A percentile compares a stretch with the other conserved stretches of the same genome.
phyloP scores from a whole-genome alignment of 129 eudicot genomes.

The Flaveria robusta region DNA sequence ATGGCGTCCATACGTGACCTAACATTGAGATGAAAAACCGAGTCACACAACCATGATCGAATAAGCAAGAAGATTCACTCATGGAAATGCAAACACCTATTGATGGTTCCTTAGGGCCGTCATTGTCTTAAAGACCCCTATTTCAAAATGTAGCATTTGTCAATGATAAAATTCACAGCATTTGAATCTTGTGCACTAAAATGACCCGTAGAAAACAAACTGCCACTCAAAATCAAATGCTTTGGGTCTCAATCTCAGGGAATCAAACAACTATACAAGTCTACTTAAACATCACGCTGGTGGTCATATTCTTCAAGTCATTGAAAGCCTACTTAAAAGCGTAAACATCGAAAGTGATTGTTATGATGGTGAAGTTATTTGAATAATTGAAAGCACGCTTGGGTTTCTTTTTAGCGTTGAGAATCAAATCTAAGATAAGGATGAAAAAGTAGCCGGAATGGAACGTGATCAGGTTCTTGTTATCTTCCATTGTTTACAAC shows the following conservation, averaged over 20 bases:
- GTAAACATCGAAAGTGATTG: constrained; percentile 14
- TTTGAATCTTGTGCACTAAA: constrained; percentile 23
- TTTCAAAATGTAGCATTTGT: neutral
- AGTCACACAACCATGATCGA: neutral
- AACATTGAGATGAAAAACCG: neutral
- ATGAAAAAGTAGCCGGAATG: neutral
- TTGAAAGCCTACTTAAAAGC: constrained; percentile 11
- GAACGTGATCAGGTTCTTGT: neutral
- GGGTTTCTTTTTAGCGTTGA: constrained; percentile 10
- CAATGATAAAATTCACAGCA: neutral
- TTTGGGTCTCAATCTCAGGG: constrained; percentile 34
- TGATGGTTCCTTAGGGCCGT: constrained; percentile 10
- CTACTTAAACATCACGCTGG: constrained; percentile 35
- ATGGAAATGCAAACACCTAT: constrained; percentile 12
- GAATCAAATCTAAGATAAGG: constrained; percentile 38
- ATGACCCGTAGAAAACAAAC: constrained; percentile 18
- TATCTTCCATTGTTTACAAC: neutral
- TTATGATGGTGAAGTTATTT: constrained; percentile 19
- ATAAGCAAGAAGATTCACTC: neutral
- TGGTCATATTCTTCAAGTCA: constrained; percentile 33
- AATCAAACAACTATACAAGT: constrained; percentile 36
- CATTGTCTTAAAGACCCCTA: neutral
- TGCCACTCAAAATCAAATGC: constrained; percentile 23
- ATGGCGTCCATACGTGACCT: neutral
- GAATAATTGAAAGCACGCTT: neutral